Conservation (phyloP, 805 yeast species). For the Dipodascus albidus region DNA sequence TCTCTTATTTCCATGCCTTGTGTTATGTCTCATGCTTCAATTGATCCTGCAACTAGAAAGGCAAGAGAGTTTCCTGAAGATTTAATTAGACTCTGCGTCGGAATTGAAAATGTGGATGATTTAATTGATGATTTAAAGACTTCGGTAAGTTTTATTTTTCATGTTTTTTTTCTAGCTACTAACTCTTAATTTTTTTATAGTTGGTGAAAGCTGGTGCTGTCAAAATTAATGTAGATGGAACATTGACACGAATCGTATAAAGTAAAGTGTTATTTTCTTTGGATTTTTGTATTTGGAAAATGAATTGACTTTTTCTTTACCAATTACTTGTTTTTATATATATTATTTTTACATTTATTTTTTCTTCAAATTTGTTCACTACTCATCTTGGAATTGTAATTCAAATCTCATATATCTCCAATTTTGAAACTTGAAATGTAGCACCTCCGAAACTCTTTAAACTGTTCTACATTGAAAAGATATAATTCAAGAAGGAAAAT, state of each 20-base stretch:
- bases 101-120: constrained; percentile 77
- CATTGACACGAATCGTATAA: background rate
- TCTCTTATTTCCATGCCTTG: constrained; percentile 90
- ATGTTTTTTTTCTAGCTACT: background rate
- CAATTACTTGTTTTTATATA: no score
- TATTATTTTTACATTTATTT: no score
- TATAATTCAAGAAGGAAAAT: background rate
- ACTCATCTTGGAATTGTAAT: no score
- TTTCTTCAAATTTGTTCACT: no score
- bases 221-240: constrained; percentile 1
- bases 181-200: background rate
- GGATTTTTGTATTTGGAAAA: no score
- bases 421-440: no score
- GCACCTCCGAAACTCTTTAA: no score
- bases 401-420: background rate
- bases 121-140: constrained; percentile 66
- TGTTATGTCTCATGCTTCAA: constrained; percentile 94
- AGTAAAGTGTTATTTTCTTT: no score
- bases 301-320: no score
- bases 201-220: constrained; percentile 53
- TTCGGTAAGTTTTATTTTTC: constrained; percentile 28
- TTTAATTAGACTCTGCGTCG: constrained; percentile 78
- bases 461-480: no score
- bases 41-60: constrained; percentile 74
- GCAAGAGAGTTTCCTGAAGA: constrained; percentile 92